phyloP scores from a whole-genome alignment of 2,329 filamentous ascomycete genomes.

The Cercospora sp. region DNA sequence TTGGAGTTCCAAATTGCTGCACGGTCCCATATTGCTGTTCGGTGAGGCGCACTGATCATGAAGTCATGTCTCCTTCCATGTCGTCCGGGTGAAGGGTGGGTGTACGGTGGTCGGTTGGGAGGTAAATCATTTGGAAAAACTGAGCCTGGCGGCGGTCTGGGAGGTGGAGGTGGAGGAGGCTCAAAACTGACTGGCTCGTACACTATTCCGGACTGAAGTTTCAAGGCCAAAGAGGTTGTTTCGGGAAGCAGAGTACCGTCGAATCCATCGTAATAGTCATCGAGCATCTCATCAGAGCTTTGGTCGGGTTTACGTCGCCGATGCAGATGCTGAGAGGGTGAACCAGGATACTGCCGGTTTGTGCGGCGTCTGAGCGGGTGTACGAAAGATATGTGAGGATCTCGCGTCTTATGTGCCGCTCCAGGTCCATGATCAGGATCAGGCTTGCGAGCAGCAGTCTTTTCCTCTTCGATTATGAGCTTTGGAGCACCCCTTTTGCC shows the following conservation, averaged over 20 bases:
- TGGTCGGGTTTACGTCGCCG: neutral
- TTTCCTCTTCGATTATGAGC: neutral
- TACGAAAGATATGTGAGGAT: neutral
- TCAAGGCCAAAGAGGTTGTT: neutral
- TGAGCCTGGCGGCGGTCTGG: neutral
- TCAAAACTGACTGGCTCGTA: neutral
- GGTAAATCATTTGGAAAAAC: neutral
- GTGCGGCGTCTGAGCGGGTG: neutral
- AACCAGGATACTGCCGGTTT: neutral
- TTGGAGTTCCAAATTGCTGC: slow-evolving; percentile 12
- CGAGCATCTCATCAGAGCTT: slow-evolving; percentile 12
- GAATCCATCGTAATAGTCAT: slow-evolving; percentile 11
- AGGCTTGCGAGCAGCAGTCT: neutral
- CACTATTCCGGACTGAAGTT: neutral
- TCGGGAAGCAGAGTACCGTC: slow-evolving; percentile 1
- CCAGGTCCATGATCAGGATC: neutral
- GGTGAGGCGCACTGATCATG: slow-evolving; percentile 6
- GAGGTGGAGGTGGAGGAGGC: slow-evolving; percentile 3
- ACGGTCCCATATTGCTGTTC: slow-evolving; percentile 22
- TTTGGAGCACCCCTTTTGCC: neutral
- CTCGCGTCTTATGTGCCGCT: too few relatives aligned
- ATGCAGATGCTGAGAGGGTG: neutral
- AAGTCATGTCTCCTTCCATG: slow-evolving; percentile 7
- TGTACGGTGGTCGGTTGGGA: neutral
- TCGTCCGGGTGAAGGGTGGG: neutral